phyloP scores from a whole-genome alignment of 257 asterid species.

The Buddleja alternifolia region DNA sequence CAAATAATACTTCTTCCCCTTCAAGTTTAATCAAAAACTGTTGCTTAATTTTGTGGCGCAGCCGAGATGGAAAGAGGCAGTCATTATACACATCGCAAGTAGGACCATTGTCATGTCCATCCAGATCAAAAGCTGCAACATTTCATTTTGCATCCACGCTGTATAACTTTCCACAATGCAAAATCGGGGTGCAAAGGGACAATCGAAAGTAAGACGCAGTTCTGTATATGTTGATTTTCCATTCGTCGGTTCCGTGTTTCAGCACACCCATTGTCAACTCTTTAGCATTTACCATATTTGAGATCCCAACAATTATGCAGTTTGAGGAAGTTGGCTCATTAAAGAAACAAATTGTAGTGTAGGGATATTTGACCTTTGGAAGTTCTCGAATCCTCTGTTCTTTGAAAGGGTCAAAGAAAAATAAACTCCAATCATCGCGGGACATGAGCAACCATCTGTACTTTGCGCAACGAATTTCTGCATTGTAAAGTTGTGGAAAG shows the following conservation, averaged over 20 bases:
- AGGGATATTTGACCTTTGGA: not conserved
- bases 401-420: not conserved
- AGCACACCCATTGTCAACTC: not conserved
- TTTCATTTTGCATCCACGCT: not conserved
- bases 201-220: not conserved
- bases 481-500: not conserved
- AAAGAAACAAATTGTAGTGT: not conserved
- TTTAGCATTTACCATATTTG: too few relatives aligned
- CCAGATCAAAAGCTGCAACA: not conserved
- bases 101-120: not conserved
- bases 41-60: not conserved
- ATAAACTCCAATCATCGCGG: not conserved
- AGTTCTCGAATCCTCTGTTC: not conserved
- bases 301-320: not conserved
- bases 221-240: not conserved
- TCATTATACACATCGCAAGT: not conserved
- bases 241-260: not conserved
- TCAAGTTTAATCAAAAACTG: not conserved
- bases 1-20: not conserved
- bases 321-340: not conserved
- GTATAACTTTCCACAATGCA: not conserved
- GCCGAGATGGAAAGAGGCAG: not conserved
- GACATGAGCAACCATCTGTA: slow-evolving; percentile 14
- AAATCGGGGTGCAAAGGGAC: not conserved
- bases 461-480: slow-evolving; percentile 3